phyloP scores from a whole-genome alignment of 306 rosid genomes.

The Quercus parvula region DNA sequence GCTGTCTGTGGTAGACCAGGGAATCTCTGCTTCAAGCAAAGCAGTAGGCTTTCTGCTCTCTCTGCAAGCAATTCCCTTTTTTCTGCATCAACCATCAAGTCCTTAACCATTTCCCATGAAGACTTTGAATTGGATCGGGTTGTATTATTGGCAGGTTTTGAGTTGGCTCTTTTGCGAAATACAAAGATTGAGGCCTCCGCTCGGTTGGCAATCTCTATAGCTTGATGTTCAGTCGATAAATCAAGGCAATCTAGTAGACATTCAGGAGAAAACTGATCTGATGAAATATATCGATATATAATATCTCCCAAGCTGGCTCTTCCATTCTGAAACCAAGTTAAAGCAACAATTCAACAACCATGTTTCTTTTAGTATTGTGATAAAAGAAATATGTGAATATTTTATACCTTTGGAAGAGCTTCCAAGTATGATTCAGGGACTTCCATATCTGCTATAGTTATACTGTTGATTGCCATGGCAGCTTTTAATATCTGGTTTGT shows the following conservation, averaged over 20 bases:
- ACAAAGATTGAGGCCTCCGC: constrained; percentile 74
- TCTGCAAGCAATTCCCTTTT: constrained; percentile 86
- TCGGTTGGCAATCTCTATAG: constrained; percentile 80
- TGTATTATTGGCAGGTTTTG: constrained; percentile 42
- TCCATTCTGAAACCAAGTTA: constrained; percentile 66
- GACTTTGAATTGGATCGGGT: constrained; percentile 59
- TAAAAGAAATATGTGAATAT: neutral
- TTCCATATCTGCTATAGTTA: constrained; percentile 77
- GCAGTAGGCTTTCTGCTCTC: constrained; percentile 80
- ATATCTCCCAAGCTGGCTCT: constrained; percentile 80
- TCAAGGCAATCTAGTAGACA: constrained; percentile 86
- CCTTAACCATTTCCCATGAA: constrained; percentile 99
- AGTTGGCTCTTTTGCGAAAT: constrained; percentile 62
- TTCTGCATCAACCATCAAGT: constrained; percentile 82
- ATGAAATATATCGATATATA: constrained; percentile 79
- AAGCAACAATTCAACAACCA: constrained; percentile 7
- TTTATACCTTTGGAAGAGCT: constrained; percentile 79
- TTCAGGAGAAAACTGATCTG: constrained; percentile 85
- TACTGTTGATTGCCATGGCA: constrained; percentile 82
- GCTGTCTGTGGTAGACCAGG: constrained; percentile 92
- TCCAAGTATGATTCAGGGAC: constrained; percentile 83
- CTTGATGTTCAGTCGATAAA: constrained; percentile 92
- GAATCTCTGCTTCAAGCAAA: constrained; percentile 82
- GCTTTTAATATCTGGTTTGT: constrained; percentile 88
- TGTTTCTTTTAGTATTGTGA: neutral